Conservation (phyloP, 2,329 filamentous ascomycete genomes). For the Hymenoscyphus fraxineus region DNA sequence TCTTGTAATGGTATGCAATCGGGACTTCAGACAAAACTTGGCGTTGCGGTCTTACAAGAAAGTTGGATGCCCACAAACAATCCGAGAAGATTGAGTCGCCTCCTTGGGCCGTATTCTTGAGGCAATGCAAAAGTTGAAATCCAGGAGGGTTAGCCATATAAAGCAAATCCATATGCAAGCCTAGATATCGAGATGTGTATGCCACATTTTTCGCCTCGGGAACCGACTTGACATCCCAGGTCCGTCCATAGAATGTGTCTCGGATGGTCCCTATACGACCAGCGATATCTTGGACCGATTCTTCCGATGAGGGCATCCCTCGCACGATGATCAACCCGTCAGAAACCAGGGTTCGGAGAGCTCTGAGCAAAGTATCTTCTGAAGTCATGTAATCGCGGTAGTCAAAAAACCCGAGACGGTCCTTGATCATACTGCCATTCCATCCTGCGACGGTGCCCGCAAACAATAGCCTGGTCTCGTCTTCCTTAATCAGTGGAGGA, state of each 20-base stretch:
- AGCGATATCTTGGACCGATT: slow-evolving; percentile 64
- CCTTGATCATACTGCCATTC: neutral
- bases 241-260: slow-evolving; percentile 85
- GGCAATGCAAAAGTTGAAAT: slow-evolving; percentile 84
- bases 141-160: slow-evolving; percentile 78
- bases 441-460: neutral
- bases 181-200: slow-evolving; percentile 77
- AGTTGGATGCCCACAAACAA: slow-evolving; percentile 56
- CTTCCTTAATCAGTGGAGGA: too few relatives aligned
- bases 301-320: slow-evolving; percentile 65
- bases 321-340: slow-evolving; percentile 75
- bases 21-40: slow-evolving; percentile 39
- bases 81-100: slow-evolving; percentile 88
- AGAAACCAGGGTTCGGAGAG: slow-evolving; percentile 57
- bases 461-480: too few relatives aligned
- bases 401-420: slow-evolving; percentile 54
- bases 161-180: slow-evolving; percentile 89
- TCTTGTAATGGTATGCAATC: slow-evolving; percentile 66
- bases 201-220: slow-evolving; percentile 86
- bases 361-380: slow-evolving; percentile 54
- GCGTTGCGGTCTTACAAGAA: slow-evolving; percentile 36
- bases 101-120: slow-evolving; percentile 73
- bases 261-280: slow-evolving; percentile 72
- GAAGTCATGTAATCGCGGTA: slow-evolving; percentile 68
- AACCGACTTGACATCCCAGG: slow-evolving; percentile 84